A percentile compares a stretch with the other conserved stretches of the same genome.
These are phyloP conservation scores for Lactifluus hygrophoroides DNA, from an alignment of 768 basidiomycete species.

Conservation along the genomic window DNA sequence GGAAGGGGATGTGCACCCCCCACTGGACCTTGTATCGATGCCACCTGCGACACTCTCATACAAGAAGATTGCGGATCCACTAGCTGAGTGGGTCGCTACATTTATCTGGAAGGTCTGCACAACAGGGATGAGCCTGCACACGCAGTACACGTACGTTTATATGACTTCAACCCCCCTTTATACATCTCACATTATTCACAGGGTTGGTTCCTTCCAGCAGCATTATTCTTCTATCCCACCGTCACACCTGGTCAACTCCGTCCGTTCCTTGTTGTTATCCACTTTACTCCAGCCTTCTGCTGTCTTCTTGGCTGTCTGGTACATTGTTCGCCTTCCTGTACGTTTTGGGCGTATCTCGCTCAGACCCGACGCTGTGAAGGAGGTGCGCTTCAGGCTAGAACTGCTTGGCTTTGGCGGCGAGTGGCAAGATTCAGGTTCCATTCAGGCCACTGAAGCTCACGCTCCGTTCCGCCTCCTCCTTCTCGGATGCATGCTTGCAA, in stretches of 20 bases:
- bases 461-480: constrained; percentile 69
- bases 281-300: constrained; percentile 78
- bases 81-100: constrained; percentile 70
- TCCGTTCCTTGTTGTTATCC: constrained; percentile 68
- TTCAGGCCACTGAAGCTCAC: constrained; percentile 44
- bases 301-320: constrained; percentile 72
- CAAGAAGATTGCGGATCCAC: constrained; percentile 65
- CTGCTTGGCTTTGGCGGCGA: constrained; percentile 41
- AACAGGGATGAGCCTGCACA: constrained; percentile 55
- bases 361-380: constrained; percentile 46
- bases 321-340: constrained; percentile 68
- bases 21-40: constrained; percentile 36
- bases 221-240: constrained; percentile 43
- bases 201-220: constrained; percentile 24
- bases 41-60: constrained; percentile 49
- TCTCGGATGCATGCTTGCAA: constrained; percentile 77
- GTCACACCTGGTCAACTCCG: constrained; percentile 44
- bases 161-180: background rate
- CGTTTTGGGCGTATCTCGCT: constrained; percentile 49
- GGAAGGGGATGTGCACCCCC: constrained; percentile 30
- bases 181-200: constrained; percentile 5
- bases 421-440: constrained; percentile 32
- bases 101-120: constrained; percentile 82
- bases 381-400: constrained; percentile 53
- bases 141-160: constrained; percentile 45